Conservation (phyloP, 2,329 filamentous ascomycete genomes). For the Ophiostoma fasciatum region DNA sequence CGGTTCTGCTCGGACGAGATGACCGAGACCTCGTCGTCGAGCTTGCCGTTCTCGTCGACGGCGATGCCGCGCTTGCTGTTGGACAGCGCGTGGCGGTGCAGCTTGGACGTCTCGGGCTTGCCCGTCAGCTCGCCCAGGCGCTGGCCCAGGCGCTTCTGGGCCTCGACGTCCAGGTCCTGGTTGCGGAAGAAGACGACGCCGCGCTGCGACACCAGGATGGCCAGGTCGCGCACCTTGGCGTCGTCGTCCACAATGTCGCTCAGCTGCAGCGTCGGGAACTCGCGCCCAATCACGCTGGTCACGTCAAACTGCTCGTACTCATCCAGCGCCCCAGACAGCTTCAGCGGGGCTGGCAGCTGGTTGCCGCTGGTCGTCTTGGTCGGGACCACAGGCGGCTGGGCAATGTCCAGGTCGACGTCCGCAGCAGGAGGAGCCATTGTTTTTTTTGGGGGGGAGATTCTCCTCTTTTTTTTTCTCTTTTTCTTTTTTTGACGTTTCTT, state of each 20-base stretch:
- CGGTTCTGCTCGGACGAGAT: constrained; percentile 29
- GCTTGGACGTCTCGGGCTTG: constrained; percentile 30
- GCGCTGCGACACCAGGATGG: constrained; percentile 33
- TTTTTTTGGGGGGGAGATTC: no score
- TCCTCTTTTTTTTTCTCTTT: no score
- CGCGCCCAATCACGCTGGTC: constrained; percentile 40
- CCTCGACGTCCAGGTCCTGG: constrained; percentile 28
- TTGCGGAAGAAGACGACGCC: constrained; percentile 35
- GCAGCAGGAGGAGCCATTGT: constrained; percentile 17
- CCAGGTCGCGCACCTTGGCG: constrained; percentile 43
- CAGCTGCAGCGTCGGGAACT: constrained; percentile 35
- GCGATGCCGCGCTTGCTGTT: constrained; percentile 31
- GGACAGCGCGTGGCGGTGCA: constrained; percentile 37
- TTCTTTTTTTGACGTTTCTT: no score
- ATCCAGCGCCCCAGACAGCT: constrained; percentile 30
- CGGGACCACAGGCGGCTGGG: constrained; percentile 7
- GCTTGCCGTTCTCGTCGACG: constrained; percentile 27
- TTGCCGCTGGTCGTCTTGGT: constrained; percentile 11
- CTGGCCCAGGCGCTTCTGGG: constrained; percentile 27
- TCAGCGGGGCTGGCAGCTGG: constrained; percentile 13
- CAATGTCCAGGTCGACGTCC: constrained; percentile 14
- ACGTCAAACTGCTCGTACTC: constrained; percentile 30
- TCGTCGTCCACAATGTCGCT: constrained; percentile 36
- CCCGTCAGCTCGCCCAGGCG: constrained; percentile 9
- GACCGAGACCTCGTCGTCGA: constrained; percentile 33